phyloP scores from a whole-genome alignment of 2,329 filamentous ascomycete genomes.

The Apiospora koreana region DNA sequence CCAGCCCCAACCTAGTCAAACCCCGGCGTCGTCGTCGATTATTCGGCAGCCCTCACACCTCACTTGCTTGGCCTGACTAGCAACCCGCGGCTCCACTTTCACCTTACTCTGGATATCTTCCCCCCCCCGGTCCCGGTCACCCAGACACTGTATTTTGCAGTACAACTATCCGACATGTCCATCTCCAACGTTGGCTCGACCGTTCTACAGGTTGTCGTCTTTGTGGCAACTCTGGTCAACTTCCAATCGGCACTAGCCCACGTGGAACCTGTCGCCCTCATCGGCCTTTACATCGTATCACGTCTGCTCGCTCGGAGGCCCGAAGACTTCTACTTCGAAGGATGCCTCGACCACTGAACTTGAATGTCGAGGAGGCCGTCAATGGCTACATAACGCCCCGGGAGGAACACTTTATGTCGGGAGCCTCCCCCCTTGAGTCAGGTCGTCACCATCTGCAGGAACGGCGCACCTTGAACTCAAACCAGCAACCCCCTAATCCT shows the following conservation, averaged over 20 bases:
- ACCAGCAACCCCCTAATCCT: constrained; percentile 20
- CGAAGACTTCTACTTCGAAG: constrained; percentile 44
- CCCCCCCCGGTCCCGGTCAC: background rate
- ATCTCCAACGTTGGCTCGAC: constrained; percentile 54
- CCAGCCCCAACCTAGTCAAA: background rate
- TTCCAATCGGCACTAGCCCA: constrained; percentile 52
- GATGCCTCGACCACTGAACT: constrained; percentile 27
- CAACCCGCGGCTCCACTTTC: background rate
- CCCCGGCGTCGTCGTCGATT: background rate
- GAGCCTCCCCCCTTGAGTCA: constrained; percentile 19
- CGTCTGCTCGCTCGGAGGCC: constrained; percentile 49
- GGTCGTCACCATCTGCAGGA: constrained; percentile 14
- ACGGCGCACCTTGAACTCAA: constrained; percentile 17
- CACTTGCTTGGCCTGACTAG: background rate
- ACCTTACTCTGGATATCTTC: background rate
- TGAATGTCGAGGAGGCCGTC: constrained; percentile 20
- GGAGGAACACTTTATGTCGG: constrained; percentile 25
- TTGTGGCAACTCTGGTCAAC: constrained; percentile 55
- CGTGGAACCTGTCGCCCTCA: constrained; percentile 47
- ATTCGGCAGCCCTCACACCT: background rate
- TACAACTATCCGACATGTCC: constrained; percentile 40
- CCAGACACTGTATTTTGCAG: background rate
- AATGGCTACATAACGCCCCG: constrained; percentile 31
- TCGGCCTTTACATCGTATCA: constrained; percentile 49
- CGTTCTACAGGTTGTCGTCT: constrained; percentile 52